Conservation (phyloP, 2,329 filamentous ascomycete species). For the Paecilomyces niveus region DNA sequence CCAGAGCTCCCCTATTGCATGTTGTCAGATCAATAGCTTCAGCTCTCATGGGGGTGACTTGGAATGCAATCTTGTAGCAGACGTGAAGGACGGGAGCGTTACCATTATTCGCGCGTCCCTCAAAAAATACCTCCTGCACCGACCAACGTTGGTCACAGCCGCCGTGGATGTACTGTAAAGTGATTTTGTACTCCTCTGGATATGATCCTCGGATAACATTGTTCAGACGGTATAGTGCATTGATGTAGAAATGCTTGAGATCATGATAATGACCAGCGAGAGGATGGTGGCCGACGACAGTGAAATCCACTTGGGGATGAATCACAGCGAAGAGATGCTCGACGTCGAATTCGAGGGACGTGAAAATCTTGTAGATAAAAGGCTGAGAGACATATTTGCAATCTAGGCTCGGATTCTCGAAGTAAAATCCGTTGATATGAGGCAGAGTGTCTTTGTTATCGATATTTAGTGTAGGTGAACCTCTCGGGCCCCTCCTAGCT, state of each 20-base stretch:
- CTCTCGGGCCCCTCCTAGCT: neutral
- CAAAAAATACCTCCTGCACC: constrained; percentile 24
- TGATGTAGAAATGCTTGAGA: constrained; percentile 26
- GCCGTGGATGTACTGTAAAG: constrained; percentile 23
- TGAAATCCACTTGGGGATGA: constrained; percentile 25
- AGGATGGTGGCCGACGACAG: constrained; percentile 25
- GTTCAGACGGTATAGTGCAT: constrained; percentile 22
- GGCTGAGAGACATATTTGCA: constrained; percentile 24
- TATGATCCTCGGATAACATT: constrained; percentile 10
- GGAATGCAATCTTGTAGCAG: neutral
- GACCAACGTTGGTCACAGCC: constrained; percentile 26
- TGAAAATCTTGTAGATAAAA: constrained; percentile 27
- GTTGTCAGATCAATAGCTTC: neutral
- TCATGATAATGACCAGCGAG: constrained; percentile 25
- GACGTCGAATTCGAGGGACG: constrained; percentile 24
- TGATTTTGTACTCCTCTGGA: constrained; percentile 22
- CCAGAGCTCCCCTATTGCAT: constrained; percentile 18
- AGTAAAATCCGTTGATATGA: constrained; percentile 18
- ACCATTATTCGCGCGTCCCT: constrained; percentile 26
- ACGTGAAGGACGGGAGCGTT: neutral
- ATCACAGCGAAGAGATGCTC: constrained; percentile 23
- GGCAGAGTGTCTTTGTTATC: neutral
- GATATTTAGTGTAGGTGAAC: neutral
- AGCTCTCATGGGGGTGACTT: neutral
- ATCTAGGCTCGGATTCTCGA: constrained; percentile 23